Evolutionary conservation across 1,284 basidiomycete genomes (phyloP).

Genomic region (Volvariella surrecta): DNA sequence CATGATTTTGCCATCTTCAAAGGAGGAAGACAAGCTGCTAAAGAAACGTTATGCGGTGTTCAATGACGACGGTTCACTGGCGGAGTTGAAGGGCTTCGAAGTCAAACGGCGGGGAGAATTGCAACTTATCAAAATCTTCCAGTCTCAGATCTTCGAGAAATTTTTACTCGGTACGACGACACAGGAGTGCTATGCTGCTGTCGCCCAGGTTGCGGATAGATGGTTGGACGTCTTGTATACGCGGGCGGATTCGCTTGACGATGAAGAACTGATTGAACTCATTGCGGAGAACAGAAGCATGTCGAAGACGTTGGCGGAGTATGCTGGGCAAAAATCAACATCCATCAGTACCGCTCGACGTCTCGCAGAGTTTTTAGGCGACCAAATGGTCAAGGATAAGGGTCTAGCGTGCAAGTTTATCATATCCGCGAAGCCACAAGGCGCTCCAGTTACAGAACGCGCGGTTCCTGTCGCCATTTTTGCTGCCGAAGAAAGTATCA

Average conservation of each 20-base stretch:
- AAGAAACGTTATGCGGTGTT: constrained; percentile 99
- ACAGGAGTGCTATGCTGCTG: constrained; percentile 92
- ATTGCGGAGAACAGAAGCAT: constrained; percentile 99
- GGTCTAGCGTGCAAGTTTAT: constrained; percentile 99
- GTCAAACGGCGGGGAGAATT: constrained; percentile 97
- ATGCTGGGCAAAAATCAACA: constrained; percentile 94
- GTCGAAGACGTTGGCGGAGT: constrained; percentile 95
- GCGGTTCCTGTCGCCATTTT: constrained; percentile 99
- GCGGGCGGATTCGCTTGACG: constrained; percentile 76
- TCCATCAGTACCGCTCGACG: constrained; percentile 96
- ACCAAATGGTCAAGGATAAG: constrained; percentile 99
- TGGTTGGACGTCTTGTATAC: constrained; percentile 97
- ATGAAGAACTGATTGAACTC: constrained; percentile 94
- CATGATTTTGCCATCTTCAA: constrained; percentile 98
- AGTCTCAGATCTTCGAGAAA: constrained; percentile 97
- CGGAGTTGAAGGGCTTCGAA: constrained; percentile 98
- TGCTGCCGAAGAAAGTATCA: constrained; percentile 88
- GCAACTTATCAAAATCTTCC: constrained; percentile 99
- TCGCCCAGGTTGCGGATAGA: constrained; percentile 90
- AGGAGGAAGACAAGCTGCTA: constrained; percentile 97
- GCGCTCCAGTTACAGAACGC: constrained; percentile 94
- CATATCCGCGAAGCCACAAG: constrained; percentile 90
- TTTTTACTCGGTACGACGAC: constrained; percentile 91
- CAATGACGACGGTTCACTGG: constrained; percentile 94
- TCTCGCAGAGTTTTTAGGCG: constrained; percentile 94